phyloP scores from a whole-genome alignment of 352 stramenopile genomes.

The Lagenidium sp. region DNA sequence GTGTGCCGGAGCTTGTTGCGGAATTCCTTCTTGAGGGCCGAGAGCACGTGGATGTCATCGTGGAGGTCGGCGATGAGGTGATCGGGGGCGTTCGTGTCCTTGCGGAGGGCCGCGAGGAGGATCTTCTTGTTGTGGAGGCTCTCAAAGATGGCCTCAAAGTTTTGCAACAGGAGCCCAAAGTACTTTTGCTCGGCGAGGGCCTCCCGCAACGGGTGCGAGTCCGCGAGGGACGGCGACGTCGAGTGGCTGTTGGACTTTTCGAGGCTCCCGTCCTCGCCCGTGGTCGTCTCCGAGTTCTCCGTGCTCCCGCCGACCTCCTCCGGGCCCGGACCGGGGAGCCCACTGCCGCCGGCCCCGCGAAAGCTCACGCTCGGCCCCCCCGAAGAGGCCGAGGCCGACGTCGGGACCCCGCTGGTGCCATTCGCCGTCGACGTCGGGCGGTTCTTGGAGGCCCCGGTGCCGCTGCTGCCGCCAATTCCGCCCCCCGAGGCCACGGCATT shows the following conservation, averaged over 20 bases:
- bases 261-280: slow-evolving; percentile 44
- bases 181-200: slow-evolving; percentile 76
- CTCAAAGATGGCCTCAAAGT: slow-evolving; percentile 81
- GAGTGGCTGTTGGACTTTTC: slow-evolving; percentile 48
- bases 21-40: slow-evolving; percentile 70
- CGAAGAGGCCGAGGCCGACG: background rate
- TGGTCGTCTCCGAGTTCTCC: slow-evolving; percentile 79
- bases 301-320: slow-evolving; percentile 35
- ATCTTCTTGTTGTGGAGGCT: slow-evolving; percentile 82
- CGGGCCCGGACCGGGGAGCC: slow-evolving; percentile 4
- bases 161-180: slow-evolving; percentile 71
- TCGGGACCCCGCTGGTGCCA: background rate
- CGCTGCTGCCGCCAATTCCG: background rate
- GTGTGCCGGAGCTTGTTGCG: slow-evolving; percentile 61
- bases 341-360: background rate
- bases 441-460: background rate
- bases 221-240: slow-evolving; percentile 10
- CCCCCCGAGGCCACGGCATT: too few species aligned
- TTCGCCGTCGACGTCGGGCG: background rate
- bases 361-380: background rate
- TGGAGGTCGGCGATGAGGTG: slow-evolving; percentile 69
- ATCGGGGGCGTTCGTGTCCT: slow-evolving; percentile 54
- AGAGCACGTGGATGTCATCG: slow-evolving; percentile 76
- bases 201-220: slow-evolving; percentile 36
- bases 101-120: slow-evolving; percentile 55